phyloP scores from a whole-genome alignment of 2,329 filamentous ascomycete species.

The Monilinia fructigena region DNA sequence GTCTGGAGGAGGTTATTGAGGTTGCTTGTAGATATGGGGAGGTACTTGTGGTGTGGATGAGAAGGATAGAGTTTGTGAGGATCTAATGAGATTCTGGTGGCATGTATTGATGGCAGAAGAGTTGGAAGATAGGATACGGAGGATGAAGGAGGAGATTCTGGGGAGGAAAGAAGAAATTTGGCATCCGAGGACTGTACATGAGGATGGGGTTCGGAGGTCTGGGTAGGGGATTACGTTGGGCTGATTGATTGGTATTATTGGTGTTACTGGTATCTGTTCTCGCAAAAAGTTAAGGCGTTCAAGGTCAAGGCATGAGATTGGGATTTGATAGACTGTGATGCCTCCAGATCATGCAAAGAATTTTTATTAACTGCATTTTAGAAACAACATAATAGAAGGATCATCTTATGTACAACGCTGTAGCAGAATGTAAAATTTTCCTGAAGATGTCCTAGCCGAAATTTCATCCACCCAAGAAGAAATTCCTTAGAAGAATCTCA shows the following conservation, averaged over 20 bases:
- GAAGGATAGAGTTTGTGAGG: slow-evolving; percentile 7
- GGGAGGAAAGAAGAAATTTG: neutral
- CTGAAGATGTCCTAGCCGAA: too few relatives aligned
- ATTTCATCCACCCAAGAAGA: too few relatives aligned
- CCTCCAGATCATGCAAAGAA: neutral
- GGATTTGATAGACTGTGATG: neutral
- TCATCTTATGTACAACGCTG: neutral
- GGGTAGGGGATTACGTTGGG: neutral
- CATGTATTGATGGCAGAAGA: slow-evolving; percentile 11
- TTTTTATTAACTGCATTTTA: neutral
- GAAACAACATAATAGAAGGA: neutral
- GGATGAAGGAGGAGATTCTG: neutral
- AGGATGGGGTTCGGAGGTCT: neutral
- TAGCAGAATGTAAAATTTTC: neutral
- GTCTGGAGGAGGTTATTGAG: slow-evolving; percentile 22
- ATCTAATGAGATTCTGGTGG: slow-evolving; percentile 23
- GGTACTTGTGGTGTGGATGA: neutral
- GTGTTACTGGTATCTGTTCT: neutral
- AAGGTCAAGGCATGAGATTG: neutral
- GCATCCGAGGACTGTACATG: neutral
- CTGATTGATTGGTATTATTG: slow-evolving; percentile 19
- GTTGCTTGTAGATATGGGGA: slow-evolving; percentile 21
- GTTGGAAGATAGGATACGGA: slow-evolving; percentile 1
- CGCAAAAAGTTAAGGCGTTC: neutral
- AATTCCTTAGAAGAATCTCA: too few relatives aligned